phyloP scores from a whole-genome alignment of 768 basidiomycete genomes.

The Lactarius akahatsu region DNA sequence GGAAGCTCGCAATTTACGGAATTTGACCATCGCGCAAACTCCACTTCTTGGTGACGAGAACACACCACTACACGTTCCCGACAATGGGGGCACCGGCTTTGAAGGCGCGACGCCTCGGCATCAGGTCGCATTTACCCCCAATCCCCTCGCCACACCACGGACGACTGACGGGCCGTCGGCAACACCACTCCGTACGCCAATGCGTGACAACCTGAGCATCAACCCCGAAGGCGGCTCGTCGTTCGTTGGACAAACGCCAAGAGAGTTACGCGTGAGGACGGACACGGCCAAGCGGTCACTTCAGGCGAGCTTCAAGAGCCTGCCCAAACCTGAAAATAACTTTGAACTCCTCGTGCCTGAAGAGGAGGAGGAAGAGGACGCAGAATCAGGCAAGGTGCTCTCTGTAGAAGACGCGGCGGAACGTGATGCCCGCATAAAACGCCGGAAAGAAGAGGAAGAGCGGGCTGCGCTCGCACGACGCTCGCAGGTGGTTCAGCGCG shows the following conservation, averaged over 20 bases:
- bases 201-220: conserved; percentile 89
- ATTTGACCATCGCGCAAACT: conserved; percentile 90
- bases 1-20: conserved; percentile 93
- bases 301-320: conserved; percentile 72
- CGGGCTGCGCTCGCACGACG: conserved; percentile 76
- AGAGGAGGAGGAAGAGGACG: conserved; percentile 56
- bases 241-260: conserved; percentile 65
- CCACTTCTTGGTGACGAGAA: conserved; percentile 97
- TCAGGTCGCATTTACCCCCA: conserved; percentile 89
- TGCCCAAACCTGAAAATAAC: conserved; percentile 95
- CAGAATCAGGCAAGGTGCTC: conserved; percentile 38
- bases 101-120: conserved; percentile 95
- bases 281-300: conserved; percentile 73
- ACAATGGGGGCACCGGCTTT: conserved; percentile 86
- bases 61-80: conserved; percentile 78
- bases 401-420: conserved; percentile 91
- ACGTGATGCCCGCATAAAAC: conserved; percentile 72
- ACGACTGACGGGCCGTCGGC: conserved; percentile 44
- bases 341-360: conserved; percentile 93
- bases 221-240: conserved; percentile 68
- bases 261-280: conserved; percentile 63
- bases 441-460: conserved; percentile 73
- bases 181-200: conserved; percentile 91
- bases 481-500: conserved; percentile 76
- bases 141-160: conserved; percentile 87